Conservation (phyloP, 2,329 filamentous ascomycete species). For the Ascomycota sp. region DNA sequence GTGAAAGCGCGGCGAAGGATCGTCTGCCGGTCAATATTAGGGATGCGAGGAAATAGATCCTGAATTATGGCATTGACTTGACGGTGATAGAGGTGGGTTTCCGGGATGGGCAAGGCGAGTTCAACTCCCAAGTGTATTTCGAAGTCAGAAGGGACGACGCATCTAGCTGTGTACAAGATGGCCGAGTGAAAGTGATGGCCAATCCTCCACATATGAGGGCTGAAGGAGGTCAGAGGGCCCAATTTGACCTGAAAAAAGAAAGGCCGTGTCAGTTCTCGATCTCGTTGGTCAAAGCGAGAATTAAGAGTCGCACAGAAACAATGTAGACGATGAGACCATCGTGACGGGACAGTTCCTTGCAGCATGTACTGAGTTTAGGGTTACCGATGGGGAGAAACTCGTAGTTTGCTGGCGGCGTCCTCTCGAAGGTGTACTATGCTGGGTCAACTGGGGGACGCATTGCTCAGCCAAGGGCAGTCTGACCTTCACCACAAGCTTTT, state of each 20-base stretch:
- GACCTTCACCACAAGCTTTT: constrained; percentile 41
- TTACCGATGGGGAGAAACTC: constrained; percentile 41
- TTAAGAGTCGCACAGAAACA: constrained; percentile 26
- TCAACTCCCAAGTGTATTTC: too few relatives aligned
- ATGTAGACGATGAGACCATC: constrained; percentile 42
- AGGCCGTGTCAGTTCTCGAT: constrained; percentile 8
- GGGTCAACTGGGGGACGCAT: constrained; percentile 7
- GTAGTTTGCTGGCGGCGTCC: constrained; percentile 34
- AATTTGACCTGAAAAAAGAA: too few relatives aligned
- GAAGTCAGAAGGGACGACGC: too few relatives aligned
- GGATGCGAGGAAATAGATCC: constrained; percentile 43
- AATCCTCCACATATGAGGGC: constrained; percentile 29
- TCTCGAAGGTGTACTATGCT: constrained; percentile 27
- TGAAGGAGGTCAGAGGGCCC: too few relatives aligned
- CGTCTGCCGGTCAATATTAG: constrained; percentile 37
- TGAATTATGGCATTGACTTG: constrained; percentile 39
- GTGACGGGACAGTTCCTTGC: constrained; percentile 42
- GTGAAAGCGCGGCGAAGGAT: constrained; percentile 41
- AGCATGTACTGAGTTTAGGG: constrained; percentile 33
- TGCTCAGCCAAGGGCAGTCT: background rate
- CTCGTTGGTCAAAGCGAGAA: constrained; percentile 4
- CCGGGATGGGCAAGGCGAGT: constrained; percentile 24
- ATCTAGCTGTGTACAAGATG: constrained; percentile 24
- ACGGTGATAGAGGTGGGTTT: constrained; percentile 35
- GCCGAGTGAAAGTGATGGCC: constrained; percentile 37